Evolutionary conservation across 2,329 filamentous ascomycete genomes (phyloP), one percentile per base, ranked within the genome.

Genomic region (Endocalyx cinctus): DNA sequence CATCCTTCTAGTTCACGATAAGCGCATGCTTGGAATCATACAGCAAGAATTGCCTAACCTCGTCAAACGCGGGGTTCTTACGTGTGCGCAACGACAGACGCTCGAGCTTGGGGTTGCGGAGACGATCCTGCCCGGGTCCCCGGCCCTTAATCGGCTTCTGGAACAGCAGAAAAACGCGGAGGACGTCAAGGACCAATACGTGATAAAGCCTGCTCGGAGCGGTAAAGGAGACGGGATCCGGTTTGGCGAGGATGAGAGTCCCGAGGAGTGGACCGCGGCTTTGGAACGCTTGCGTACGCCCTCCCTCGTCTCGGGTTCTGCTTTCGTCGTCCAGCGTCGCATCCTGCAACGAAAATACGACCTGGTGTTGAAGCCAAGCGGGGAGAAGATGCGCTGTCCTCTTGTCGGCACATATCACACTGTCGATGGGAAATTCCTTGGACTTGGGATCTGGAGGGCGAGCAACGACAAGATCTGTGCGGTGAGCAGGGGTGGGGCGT

Each of bases 1-100:
- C 0, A 47, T 66, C 5, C 41, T 65, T 8, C 39, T 67, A 2
- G 54, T 62, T 1, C 63, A 66, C 35, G 63, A 67, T 41, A 66
- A 67, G 38, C 56, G 63, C 3, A 63, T 66, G 58, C 43, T 66
- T 1, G 60, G 60, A 7, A 52, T 66, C 10, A 39, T 66, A 4
- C 51, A 42, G 20, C 54, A 62, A 30, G 60, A 66, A 33, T 35
- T 62, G 0, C 33, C 40, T 4, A n/a, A 27, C 0, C 33, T 66
- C 5, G 37, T 57, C 4, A 35, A 19, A 1, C 46, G 47, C 1
- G 14, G 35, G 2, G 51, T 55, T 2, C 32, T 65, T 5, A 59
- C 50, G 0, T 11, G 37, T 2, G 31, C 10, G 1, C 57, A 64
- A 35, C 57, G 44, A 2, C 23, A 33, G 3, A 34, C 33, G 7